Evolutionary conservation across 257 asterid genomes (phyloP).

Genomic region (Nicotiana paniculata): DNA sequence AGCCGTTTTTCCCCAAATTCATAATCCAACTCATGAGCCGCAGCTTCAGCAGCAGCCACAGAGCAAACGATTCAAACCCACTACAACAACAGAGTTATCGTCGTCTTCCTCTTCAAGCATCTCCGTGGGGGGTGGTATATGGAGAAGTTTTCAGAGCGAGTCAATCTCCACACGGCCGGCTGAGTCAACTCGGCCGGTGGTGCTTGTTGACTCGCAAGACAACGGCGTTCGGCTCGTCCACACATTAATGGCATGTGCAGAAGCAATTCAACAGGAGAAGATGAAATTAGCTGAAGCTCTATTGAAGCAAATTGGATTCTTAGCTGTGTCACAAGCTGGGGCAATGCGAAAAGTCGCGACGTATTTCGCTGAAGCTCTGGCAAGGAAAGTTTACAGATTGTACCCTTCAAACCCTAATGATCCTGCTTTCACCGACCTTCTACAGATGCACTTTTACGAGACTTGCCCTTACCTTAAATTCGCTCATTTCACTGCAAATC

Average conservation of each 20-base stretch:
- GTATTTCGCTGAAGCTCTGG: constrained; percentile 75
- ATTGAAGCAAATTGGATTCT: constrained; percentile 55
- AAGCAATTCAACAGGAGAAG: constrained; percentile 67
- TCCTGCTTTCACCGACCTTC: constrained; percentile 46
- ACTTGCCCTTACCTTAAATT: constrained; percentile 82
- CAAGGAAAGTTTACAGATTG: constrained; percentile 53
- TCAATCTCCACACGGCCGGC: constrained; percentile 15
- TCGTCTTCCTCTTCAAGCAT: background rate
- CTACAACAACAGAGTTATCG: background rate
- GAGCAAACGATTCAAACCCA: constrained; percentile 36
- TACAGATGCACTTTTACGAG: constrained; percentile 87
- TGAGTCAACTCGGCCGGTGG: constrained; percentile 41
- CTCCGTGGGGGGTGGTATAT: background rate
- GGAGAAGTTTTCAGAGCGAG: background rate
- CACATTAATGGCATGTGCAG: constrained; percentile 83
- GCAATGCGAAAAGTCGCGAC: constrained; percentile 90
- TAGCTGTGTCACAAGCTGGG: constrained; percentile 77
- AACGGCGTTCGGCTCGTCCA: constrained; percentile 81
- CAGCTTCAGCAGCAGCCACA: constrained; percentile 28
- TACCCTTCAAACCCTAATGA: constrained; percentile 46
- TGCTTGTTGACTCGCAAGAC: constrained; percentile 76
- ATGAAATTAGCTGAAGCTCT: constrained; percentile 58
- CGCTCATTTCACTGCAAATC: constrained; percentile 93
- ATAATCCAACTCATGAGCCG: background rate
- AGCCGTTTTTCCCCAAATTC: constrained; percentile 42